Conservation (phyloP, 768 basidiomycete genomes). For the Clathrus columnatus region DNA sequence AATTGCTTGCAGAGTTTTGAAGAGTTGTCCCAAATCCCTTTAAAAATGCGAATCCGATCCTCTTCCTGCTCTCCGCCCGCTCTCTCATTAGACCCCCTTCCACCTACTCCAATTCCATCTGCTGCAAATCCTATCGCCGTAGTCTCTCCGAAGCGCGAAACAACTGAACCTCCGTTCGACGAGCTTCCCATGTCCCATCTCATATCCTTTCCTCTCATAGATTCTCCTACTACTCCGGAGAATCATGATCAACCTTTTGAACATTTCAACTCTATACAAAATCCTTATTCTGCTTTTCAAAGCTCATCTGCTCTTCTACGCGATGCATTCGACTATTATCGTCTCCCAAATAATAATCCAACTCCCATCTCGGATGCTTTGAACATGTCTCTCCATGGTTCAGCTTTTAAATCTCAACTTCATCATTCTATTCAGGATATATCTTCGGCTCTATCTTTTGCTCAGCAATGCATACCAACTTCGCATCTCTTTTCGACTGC, state of each 20-base stretch:
- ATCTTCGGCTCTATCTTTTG: conserved; percentile 6
- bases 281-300: neutral
- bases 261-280: neutral
- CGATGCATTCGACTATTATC: conserved; percentile 11
- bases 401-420: conserved; percentile 7
- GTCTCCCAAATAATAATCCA: conserved; percentile 4
- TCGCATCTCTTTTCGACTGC: conserved; percentile 7
- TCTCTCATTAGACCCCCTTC: conserved; percentile 11
- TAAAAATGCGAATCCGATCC: conserved; percentile 4
- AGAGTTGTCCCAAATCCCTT: neutral
- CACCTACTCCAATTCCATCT: conserved; percentile 11
- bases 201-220: conserved; percentile 10
- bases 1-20: no score
- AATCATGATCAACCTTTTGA: conserved; percentile 1
- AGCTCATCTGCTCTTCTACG: conserved; percentile 1
- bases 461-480: conserved; percentile 10
- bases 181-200: conserved; percentile 13
- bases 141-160: neutral
- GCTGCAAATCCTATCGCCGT: conserved; percentile 4
- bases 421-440: conserved; percentile 4
- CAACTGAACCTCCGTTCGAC: conserved; percentile 8
- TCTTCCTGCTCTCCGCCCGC: conserved; percentile 6
- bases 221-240: neutral
- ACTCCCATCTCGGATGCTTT: conserved; percentile 1
- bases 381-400: conserved; percentile 7